Evolutionary conservation across 1,284 basidiomycete genomes (phyloP), one percentile per base, ranked within the genome.

Genomic region (Sparassis latifolia): DNA sequence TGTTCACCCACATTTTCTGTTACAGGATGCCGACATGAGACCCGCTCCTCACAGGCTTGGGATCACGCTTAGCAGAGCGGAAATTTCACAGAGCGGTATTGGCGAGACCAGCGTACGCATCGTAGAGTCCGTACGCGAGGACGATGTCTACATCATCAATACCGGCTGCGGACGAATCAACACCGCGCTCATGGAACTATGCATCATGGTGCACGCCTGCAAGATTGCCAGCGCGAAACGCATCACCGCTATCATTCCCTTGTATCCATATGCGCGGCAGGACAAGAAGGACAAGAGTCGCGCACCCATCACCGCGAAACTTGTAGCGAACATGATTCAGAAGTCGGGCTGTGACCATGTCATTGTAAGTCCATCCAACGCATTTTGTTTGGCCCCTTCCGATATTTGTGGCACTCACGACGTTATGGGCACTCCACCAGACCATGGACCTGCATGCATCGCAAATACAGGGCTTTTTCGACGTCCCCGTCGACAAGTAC

Each of bases 201-300:
- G 96, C 68, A 99, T 99, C 69, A 98, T 99, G 95, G 97, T 98
- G 63, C 96, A 99, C 68, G 96, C 97, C 10, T 98, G 97, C 84
- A 97, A 97, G 74, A 95, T 95, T 64, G 90, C 92, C 33, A 95
- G 92, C 57, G 95, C 96, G 48, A 90, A 89, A 66, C 79, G 97
- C 58, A 97, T 99, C 66, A 98, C 96, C 20, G 96, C 96, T 32
- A 94, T 99, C 58, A 79, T 97, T 50, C 95, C 94, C 43, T 81
- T 97, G 47, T 97, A 95, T 72, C 93, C 93, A 20, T 97, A 97
- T 69, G 84, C 94, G 30, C 80, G 94, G 44, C 94, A 99, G 72
- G 97, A 99, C 77, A 99, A 99, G 72, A 99, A 99, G 74, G 97
- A 99, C 80, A 99, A 99, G 75, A 95, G 91, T 60, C 82, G 97